Base-by-base conservation (phyloP, 768 basidiomycete species). In the Suillus sp. region DNA sequence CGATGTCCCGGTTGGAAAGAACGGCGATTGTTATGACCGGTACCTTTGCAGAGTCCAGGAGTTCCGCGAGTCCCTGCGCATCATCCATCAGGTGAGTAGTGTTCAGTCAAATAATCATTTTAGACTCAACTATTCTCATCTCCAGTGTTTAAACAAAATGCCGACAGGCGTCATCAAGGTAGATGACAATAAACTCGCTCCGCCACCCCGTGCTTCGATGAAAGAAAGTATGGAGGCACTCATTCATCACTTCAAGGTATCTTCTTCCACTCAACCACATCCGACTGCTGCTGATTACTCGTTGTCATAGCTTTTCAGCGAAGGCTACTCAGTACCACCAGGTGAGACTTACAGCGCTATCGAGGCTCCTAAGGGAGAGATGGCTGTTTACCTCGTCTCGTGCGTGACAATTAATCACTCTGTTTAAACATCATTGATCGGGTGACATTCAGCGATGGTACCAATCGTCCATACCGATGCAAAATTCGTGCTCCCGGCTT, bases 201-300 rank as follows among this genome's bases (percentile, higher is more conserved):
- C 97, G 27, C 96, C 96, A 34, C 95, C 96, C 16, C 89, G 96
- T 62, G 96, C 96, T 0, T 89, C 90, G 62, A 99, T 99, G 97
- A 99, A 99, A 79, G 97, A 99, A 81, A 93, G 89, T 78, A 98
- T 98, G 95, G 96, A 98, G 78, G 87, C 91, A 7, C 84, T 98
- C 62, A 98, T 99, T 69, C 96, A 99, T 75, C 96, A 99, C 81
- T 98, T 99, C 83, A 99, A 99, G 83, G 93, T 86, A 64, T 18
- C 59, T 53, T 16, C 51, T 30, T 2, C 42, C 1, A n/a, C 25
- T 25, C 27, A 16, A 30, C 40, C 18, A 14, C 22, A 48, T 20
- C 38, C 13, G 11, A 11, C 4, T 22, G 20, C 25, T 43, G 25
- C 56, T 67, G 1, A 73, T 47, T 22, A n/a, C 40, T 30, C 13